Evolutionary conservation across 148 eudicot genomes (phyloP).

Genomic region (Arctostaphylos glauca): DNA sequence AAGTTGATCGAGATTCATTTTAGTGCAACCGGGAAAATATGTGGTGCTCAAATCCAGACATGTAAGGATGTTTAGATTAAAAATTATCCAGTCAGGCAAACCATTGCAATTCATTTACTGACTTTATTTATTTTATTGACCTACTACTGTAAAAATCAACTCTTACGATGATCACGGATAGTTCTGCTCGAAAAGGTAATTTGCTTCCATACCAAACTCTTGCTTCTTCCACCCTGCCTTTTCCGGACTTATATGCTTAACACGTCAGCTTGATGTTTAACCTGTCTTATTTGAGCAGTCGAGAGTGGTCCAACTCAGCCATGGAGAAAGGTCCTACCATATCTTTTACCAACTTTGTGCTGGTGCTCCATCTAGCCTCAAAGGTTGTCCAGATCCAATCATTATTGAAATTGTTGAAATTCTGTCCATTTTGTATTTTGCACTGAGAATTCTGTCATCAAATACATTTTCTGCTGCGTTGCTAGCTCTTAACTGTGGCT

Average conservation of each 20-base stretch:
- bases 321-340: conserved; percentile 91
- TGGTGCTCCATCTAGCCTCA: conserved; percentile 78
- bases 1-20: conserved; percentile 89
- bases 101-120: not conserved
- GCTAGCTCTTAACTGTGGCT: not conserved
- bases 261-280: not conserved
- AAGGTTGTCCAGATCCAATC: conserved; percentile 57
- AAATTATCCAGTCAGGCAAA: not conserved
- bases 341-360: conserved; percentile 93
- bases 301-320: conserved; percentile 82
- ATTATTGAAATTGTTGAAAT: not conserved
- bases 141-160: conserved; percentile 19
- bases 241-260: conserved; percentile 1
- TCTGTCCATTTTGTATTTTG: not conserved
- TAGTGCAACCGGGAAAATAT: conserved; percentile 65
- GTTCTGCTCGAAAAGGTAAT: conserved; percentile 92
- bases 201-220: conserved; percentile 3
- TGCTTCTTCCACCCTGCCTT: not conserved
- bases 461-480: not conserved
- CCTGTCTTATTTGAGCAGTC: conserved; percentile 55
- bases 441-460: not conserved
- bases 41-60: conserved; percentile 86
- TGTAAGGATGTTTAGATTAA: conserved; percentile 50
- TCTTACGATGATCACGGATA: conserved; percentile 26
- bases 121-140: conserved; percentile 6